These are phyloP conservation scores for Ogataea dorogensis DNA, from an alignment of 805 yeast species.

Conservation along the genomic window DNA sequence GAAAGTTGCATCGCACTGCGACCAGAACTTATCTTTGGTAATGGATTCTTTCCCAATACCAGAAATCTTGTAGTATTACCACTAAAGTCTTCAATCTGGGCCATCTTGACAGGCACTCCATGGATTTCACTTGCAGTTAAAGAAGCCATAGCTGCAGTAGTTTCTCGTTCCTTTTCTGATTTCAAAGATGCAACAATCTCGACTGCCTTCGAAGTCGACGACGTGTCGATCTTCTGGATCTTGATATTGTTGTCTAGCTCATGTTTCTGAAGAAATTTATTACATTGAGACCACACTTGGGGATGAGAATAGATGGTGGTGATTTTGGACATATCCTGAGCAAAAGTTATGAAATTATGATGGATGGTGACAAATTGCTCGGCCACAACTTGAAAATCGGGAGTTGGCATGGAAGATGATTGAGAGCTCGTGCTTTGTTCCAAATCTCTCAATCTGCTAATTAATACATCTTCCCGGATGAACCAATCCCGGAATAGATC, in stretches of 20 bases:
- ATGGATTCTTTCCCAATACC: constrained; percentile 48
- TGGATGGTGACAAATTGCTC: constrained; percentile 82
- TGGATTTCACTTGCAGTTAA: constrained; percentile 61
- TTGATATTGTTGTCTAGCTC: constrained; percentile 32
- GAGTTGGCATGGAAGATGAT: constrained; percentile 19
- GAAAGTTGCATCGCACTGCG: constrained; percentile 14
- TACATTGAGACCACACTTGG: constrained; percentile 96
- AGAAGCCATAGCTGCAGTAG: constrained; percentile 73
- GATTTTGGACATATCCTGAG: constrained; percentile 44
- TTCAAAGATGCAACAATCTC: constrained; percentile 47
- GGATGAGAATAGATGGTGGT: constrained; percentile 82
- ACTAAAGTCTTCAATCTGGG: constrained; percentile 65
- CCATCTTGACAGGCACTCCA: constrained; percentile 50
- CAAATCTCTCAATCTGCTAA: constrained; percentile 11
- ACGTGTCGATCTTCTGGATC: constrained; percentile 58
- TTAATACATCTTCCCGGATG: constrained; percentile 20
- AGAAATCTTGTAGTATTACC: constrained; percentile 87
- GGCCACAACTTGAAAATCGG: constrained; percentile 55
- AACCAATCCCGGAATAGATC: constrained; percentile 75
- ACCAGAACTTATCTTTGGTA: neutral
- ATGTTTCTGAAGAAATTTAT: constrained; percentile 47
- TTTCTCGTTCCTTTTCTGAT: constrained; percentile 32
- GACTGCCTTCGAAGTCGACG: constrained; percentile 87
- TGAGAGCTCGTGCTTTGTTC: constrained; percentile 15
- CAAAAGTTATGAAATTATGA: constrained; percentile 64